phyloP scores from a whole-genome alignment of 2,329 filamentous ascomycete species.

The Alternaria infectoria region DNA sequence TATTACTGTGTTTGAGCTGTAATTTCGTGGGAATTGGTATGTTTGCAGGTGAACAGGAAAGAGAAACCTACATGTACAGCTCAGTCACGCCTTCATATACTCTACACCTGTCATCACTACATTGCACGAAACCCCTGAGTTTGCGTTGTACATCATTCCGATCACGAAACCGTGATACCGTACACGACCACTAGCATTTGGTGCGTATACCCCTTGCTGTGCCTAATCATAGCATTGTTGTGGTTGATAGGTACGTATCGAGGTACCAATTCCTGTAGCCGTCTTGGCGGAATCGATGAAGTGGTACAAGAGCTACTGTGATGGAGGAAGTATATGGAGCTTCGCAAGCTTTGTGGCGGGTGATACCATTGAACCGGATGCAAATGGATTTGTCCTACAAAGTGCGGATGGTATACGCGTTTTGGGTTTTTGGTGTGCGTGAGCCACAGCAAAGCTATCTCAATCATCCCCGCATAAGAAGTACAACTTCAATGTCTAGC shows the following conservation, averaged over 20 bases:
- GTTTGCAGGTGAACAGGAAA: not conserved
- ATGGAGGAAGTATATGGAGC: not conserved
- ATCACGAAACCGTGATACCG: rapidly evolving
- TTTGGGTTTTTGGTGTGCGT: not conserved
- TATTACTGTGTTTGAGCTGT: no score
- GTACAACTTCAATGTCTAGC: no score
- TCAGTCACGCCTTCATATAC: not conserved
- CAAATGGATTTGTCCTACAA: not conserved
- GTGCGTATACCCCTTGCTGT: not conserved
- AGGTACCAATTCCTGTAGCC: not conserved
- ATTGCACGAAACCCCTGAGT: not conserved
- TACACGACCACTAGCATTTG: not conserved
- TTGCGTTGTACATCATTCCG: not conserved
- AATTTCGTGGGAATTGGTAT: not conserved
- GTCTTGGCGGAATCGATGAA: not conserved
- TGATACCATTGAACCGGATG: not conserved
- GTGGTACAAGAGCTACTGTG: not conserved
- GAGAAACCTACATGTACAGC: rapidly evolving
- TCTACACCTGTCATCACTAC: not conserved
- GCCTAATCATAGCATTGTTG: no score
- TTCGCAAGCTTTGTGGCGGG: not conserved
- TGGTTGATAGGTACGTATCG: not conserved
- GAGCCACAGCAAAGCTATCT: no score
- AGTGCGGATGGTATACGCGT: not conserved
- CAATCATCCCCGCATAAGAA: no score